These are phyloP conservation scores for Begonia masoniana DNA, from an alignment of 306 rosid genomes.

Conservation along the genomic window DNA sequence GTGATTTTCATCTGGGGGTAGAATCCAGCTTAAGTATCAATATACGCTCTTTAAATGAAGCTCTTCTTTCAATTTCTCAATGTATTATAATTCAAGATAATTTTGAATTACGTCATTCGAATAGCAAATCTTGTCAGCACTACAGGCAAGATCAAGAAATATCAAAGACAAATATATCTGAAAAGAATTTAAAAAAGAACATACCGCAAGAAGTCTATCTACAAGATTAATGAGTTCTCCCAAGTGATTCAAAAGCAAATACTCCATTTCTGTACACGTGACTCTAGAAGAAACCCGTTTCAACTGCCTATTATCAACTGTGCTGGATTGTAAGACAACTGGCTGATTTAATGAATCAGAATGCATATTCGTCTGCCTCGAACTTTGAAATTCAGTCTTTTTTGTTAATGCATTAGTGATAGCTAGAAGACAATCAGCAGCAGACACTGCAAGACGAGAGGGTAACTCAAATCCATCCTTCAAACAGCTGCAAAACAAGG, in stretches of 20 bases:
- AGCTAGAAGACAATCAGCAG: slow-evolving; percentile 72
- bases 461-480: slow-evolving; percentile 89
- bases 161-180: neutral
- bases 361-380: slow-evolving; percentile 23
- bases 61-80: too few species aligned
- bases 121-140: too few species aligned
- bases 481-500: slow-evolving; percentile 35
- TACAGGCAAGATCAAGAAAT: neutral
- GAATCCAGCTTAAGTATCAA: too few species aligned
- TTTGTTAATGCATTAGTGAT: slow-evolving; percentile 50
- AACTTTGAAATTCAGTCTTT: slow-evolving; percentile 23
- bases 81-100: too few species aligned
- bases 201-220: slow-evolving; percentile 64
- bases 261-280: slow-evolving; percentile 30
- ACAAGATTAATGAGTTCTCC: slow-evolving; percentile 45
- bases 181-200: slow-evolving; percentile 15
- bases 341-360: slow-evolving; percentile 22
- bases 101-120: too few species aligned
- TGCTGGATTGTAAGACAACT: slow-evolving; percentile 14
- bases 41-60: too few species aligned
- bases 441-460: slow-evolving; percentile 76
- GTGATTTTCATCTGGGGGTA: too few species aligned
- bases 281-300: slow-evolving; percentile 19
- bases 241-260: slow-evolving; percentile 57
- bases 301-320: slow-evolving; percentile 29